A percentile compares a stretch with the other conserved stretches of the same genome.
These are phyloP conservation scores for Serendipita indica DNA, from an alignment of 768 basidiomycete species.

Conservation along the genomic window DNA sequence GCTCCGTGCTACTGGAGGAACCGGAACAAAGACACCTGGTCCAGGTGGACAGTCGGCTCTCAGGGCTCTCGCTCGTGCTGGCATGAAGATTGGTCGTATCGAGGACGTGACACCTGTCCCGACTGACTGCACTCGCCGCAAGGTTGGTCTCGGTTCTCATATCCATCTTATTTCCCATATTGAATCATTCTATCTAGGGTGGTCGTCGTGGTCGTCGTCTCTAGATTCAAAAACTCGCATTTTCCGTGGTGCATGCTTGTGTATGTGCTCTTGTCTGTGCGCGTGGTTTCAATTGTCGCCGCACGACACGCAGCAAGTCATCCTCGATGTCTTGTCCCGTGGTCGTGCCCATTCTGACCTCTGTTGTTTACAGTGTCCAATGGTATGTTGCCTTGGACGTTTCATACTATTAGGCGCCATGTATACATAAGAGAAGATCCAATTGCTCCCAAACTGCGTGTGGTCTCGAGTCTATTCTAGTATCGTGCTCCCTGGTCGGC, in stretches of 20 bases:
- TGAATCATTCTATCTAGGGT: slow-evolving; percentile 39
- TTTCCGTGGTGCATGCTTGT: slow-evolving; percentile 24
- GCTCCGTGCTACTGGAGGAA: slow-evolving; percentile 93
- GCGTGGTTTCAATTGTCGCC: slow-evolving; percentile 47
- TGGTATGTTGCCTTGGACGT: no score
- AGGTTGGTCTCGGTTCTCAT: slow-evolving; percentile 37
- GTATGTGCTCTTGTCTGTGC: slow-evolving; percentile 10
- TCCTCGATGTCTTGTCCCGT: slow-evolving; percentile 49
- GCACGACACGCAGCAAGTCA: slow-evolving; percentile 74
- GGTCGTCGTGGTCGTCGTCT: slow-evolving; percentile 98
- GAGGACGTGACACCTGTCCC: slow-evolving; percentile 98
- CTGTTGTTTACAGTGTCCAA: no score
- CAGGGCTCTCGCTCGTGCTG: slow-evolving; percentile 93
- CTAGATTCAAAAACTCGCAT: slow-evolving; percentile 12
- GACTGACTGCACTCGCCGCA: slow-evolving; percentile 92
- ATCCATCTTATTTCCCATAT: slow-evolving; percentile 7
- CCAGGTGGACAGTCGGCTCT: slow-evolving; percentile 97
- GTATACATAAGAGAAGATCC: no score
- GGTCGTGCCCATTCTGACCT: slow-evolving; percentile 32
- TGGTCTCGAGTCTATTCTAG: no score
- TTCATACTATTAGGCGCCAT: no score
- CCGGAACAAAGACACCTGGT: slow-evolving; percentile 97
- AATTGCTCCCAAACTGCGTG: no score
- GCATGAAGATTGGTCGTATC: slow-evolving; percentile 95
- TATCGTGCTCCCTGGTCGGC: no score